Percentiles rank a stretch among this genome's conserved stretches.
Evolutionary conservation across 345 rosid species (phyloP).

Genomic region (Salix udensis): DNA sequence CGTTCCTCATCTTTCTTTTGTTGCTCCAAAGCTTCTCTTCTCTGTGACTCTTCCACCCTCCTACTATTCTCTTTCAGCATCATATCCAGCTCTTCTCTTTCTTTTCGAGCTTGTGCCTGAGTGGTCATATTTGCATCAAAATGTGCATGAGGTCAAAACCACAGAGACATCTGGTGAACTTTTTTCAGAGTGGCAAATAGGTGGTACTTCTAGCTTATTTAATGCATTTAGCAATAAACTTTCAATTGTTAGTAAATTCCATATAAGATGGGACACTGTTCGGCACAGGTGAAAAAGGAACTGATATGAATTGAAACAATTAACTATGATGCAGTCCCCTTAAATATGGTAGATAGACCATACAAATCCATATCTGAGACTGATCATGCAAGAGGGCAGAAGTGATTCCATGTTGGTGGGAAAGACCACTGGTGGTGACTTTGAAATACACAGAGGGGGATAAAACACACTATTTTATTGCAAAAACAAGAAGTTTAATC

Average conservation of each 20-base stretch:
- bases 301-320: not conserved
- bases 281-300: not conserved
- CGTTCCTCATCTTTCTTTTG: conserved; percentile 84
- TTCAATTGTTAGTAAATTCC: not conserved
- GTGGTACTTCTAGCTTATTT: not conserved
- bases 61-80: conserved; percentile 83
- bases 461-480: too few species aligned
- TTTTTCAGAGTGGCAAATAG: not conserved
- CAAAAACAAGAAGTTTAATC: too few species aligned
- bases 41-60: conserved; percentile 79
- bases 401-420: not conserved
- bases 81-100: conserved; percentile 80
- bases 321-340: not conserved
- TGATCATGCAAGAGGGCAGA: not conserved
- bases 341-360: not conserved
- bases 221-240: not conserved
- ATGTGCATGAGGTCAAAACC: not conserved
- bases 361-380: not conserved
- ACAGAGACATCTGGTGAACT: not conserved
- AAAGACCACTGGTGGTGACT: too few species aligned
- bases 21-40: conserved; percentile 75
- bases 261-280: not conserved
- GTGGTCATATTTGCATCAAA: not conserved
- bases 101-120: conserved; percentile 80
- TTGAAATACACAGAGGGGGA: too few species aligned